phyloP scores from a whole-genome alignment of 495 filamentous ascomycete genomes.

The Letharia lupina region DNA sequence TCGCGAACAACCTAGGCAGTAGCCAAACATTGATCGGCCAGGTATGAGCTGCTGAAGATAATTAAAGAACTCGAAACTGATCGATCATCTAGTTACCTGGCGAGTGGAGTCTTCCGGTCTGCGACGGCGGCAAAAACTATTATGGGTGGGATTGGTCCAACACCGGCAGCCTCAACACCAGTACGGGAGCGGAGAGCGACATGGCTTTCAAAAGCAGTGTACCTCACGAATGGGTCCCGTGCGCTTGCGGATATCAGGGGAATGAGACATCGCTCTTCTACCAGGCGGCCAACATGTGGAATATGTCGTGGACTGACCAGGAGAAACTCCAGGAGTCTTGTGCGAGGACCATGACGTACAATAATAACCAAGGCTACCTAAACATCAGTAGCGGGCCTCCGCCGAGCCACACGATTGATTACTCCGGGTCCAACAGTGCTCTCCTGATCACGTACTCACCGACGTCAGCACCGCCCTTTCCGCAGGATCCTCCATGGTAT shows the following conservation, averaged over 20 bases:
- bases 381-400: background rate
- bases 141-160: background rate
- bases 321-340: background rate
- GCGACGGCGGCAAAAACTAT: constrained; percentile 8
- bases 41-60: background rate
- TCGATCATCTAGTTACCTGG: background rate
- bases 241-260: background rate
- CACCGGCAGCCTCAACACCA: background rate
- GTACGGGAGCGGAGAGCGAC: background rate
- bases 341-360: background rate
- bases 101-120: constrained; percentile 1
- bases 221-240: background rate
- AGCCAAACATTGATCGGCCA: background rate
- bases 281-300: background rate
- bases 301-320: background rate
- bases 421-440: background rate
- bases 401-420: background rate
- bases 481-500: background rate
- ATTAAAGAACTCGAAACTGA: background rate
- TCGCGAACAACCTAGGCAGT: background rate
- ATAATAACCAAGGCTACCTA: background rate
- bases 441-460: background rate
- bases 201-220: too few relatives aligned
- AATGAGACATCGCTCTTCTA: constrained; percentile 1
- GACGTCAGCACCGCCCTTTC: background rate